These are phyloP conservation scores for Excoecaria cochinchinensis DNA, from an alignment of 345 rosid species.

Conservation along the genomic window DNA sequence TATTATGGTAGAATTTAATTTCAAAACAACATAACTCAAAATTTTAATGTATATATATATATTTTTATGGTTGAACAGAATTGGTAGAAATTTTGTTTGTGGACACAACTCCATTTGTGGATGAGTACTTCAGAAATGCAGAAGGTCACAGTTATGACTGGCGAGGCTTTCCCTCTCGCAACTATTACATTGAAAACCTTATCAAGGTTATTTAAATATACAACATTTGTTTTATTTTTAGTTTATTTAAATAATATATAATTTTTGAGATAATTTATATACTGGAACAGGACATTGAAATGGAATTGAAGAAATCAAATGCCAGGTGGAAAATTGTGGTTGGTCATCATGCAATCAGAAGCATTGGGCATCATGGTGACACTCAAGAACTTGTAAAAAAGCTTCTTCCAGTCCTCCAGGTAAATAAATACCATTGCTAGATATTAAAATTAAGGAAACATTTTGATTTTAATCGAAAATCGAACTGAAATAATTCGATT, in stretches of 20 bases:
- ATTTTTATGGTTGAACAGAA: conserved; percentile 24
- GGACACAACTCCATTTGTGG: conserved; percentile 61
- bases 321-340: conserved; percentile 66
- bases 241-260: too few relatives aligned
- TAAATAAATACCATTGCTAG: too few relatives aligned
- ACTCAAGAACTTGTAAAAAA: conserved; percentile 45
- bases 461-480: too few relatives aligned
- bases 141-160: conserved; percentile 51
- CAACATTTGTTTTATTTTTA: too few relatives aligned
- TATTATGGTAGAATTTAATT: too few relatives aligned
- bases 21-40: too few relatives aligned
- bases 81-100: conserved; percentile 53
- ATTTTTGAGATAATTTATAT: neutral
- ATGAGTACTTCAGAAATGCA: conserved; percentile 39
- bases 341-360: conserved; percentile 62
- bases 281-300: conserved; percentile 42
- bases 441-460: too few relatives aligned
- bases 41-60: too few relatives aligned
- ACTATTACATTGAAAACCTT: conserved; percentile 34
- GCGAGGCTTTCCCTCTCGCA: conserved; percentile 39
- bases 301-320: conserved; percentile 37
- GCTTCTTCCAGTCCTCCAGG: conserved; percentile 56
- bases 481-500: too few relatives aligned
- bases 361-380: conserved; percentile 58
- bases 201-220: conserved; percentile 32